These are phyloP conservation scores for Arabidopsis suecica DNA, from an alignment of 345 rosid species.

Conservation along the genomic window DNA sequence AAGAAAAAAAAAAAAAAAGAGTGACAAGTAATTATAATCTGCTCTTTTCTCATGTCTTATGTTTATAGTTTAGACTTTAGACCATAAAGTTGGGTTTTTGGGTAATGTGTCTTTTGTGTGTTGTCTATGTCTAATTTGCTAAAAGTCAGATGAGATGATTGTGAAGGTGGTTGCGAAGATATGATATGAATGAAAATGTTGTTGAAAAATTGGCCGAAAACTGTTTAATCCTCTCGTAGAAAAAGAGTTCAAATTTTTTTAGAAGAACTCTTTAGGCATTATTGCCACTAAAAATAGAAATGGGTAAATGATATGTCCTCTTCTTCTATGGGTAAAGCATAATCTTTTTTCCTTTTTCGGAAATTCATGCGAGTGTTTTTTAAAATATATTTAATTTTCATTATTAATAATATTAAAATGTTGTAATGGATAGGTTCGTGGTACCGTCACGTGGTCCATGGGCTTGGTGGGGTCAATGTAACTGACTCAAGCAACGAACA, in stretches of 20 bases:
- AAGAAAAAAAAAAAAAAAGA: no score
- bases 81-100: no score
- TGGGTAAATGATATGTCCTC: neutral
- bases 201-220: no score
- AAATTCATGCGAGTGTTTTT: neutral
- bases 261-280: neutral
- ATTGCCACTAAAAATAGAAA: neutral
- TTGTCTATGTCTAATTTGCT: no score
- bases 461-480: constrained; percentile 38
- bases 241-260: no score
- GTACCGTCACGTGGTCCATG: constrained; percentile 39
- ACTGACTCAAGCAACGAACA: constrained; percentile 43
- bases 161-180: no score
- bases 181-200: no score
- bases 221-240: no score
- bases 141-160: no score
- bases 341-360: neutral
- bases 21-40: neutral
- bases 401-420: neutral
- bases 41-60: no score
- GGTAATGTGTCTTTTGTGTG: no score
- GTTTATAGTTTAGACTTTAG: no score
- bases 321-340: neutral
- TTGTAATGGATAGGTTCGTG: constrained; percentile 28
- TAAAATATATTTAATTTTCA: neutral